Conservation (phyloP, 2,329 filamentous ascomycete genomes). For the Zymoseptoria tritici region DNA sequence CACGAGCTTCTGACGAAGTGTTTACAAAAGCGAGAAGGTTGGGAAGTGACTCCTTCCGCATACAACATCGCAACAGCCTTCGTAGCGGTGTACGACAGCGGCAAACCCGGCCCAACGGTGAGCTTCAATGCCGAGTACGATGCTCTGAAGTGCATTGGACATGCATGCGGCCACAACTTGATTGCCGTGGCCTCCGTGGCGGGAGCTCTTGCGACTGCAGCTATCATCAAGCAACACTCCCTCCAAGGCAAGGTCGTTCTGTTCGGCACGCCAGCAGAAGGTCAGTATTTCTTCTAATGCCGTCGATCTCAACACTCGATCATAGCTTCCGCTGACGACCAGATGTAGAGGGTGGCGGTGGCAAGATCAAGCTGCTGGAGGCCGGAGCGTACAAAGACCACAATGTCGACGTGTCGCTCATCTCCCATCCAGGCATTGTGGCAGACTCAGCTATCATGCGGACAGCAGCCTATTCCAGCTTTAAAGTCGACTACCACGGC, state of each 20-base stretch:
- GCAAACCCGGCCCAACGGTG: slow-evolving; percentile 24
- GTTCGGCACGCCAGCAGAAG: slow-evolving; percentile 42
- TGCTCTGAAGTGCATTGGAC: slow-evolving; percentile 35
- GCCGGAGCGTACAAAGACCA: slow-evolving; percentile 38
- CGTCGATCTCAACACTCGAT: background rate
- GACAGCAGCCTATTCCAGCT: slow-evolving; percentile 45
- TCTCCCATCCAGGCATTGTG: slow-evolving; percentile 31
- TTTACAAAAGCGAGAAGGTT: slow-evolving; percentile 35
- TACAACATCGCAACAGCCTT: slow-evolving; percentile 49
- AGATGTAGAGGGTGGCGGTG: slow-evolving; percentile 27
- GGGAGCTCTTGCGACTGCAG: slow-evolving; percentile 33
- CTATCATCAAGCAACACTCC: slow-evolving; percentile 23
- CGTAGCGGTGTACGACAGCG: slow-evolving; percentile 44
- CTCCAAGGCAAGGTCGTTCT: slow-evolving; percentile 32
- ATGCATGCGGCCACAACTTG: slow-evolving; percentile 42
- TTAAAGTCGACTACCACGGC: slow-evolving; percentile 46
- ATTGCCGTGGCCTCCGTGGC: slow-evolving; percentile 36
- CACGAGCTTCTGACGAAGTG: slow-evolving; percentile 46
- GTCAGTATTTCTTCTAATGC: slow-evolving; percentile 25
- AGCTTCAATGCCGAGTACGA: slow-evolving; percentile 29
- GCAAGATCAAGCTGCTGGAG: slow-evolving; percentile 40
- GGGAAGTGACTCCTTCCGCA: slow-evolving; percentile 46
- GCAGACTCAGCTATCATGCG: slow-evolving; percentile 43
- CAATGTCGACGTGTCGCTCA: slow-evolving; percentile 29
- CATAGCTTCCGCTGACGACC: background rate